These are phyloP conservation scores for Orbilia quercus DNA, from an alignment of 2,329 filamentous ascomycete genomes.

Conservation along the genomic window DNA sequence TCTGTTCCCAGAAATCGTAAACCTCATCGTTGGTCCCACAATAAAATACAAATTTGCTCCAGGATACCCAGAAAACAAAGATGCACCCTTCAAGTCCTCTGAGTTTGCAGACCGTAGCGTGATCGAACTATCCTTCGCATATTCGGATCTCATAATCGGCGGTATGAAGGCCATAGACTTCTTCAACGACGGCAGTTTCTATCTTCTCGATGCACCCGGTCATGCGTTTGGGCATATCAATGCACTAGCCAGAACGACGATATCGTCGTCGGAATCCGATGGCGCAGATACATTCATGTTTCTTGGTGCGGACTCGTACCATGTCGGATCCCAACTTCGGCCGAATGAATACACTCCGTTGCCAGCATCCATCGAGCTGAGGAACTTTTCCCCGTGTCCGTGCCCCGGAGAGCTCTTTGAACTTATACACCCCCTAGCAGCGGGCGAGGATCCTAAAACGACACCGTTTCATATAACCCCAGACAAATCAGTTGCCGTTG, in stretches of 20 bases:
- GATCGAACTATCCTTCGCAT: constrained; percentile 61
- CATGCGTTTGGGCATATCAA: constrained; percentile 68
- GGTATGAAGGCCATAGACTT: constrained; percentile 67
- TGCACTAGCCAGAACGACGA: constrained; percentile 63
- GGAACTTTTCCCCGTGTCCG: constrained; percentile 53
- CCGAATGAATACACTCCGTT: constrained; percentile 64
- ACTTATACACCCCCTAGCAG: constrained; percentile 35
- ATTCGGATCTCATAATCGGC: constrained; percentile 64
- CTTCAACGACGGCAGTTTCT: constrained; percentile 70
- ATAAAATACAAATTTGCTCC: constrained; percentile 62
- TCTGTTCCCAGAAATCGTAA: constrained; percentile 66
- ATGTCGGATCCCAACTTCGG: constrained; percentile 66
- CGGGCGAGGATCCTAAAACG: constrained; percentile 43
- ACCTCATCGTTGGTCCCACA: constrained; percentile 68
- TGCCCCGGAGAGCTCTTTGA: constrained; percentile 43
- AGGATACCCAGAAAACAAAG: constrained; percentile 64
- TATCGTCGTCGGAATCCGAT: constrained; percentile 39
- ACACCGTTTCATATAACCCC: constrained; percentile 62
- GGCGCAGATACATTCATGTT: constrained; percentile 64
- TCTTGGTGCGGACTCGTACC: constrained; percentile 67
- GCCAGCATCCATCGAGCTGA: constrained; percentile 59
- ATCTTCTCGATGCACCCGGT: constrained; percentile 69
- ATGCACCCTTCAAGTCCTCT: constrained; percentile 63
- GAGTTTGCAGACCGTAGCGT: constrained; percentile 61
- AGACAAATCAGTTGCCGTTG: constrained; percentile 58